A percentile compares a stretch with the other conserved stretches of the same genome.
phyloP scores from a whole-genome alignment of 2,329 filamentous ascomycete species.

The Aaosphaeria arxii region DNA sequence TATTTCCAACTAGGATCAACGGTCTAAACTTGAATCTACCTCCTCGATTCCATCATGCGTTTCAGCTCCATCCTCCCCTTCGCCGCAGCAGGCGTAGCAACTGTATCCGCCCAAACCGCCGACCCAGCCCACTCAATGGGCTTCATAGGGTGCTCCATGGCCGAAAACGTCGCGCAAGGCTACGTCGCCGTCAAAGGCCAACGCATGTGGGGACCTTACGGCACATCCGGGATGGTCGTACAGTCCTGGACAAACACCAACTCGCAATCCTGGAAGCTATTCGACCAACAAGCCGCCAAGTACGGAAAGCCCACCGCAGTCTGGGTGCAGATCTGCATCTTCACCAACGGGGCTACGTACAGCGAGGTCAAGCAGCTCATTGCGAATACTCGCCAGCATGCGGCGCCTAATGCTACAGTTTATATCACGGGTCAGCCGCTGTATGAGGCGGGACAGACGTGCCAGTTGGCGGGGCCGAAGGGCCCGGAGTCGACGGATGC shows the following conservation, averaged over 20 bases:
- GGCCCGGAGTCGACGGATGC: conserved; percentile 1
- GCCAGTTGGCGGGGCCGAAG: conserved; percentile 1
- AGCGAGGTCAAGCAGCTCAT: conserved; percentile 4
- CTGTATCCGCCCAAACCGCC: background rate
- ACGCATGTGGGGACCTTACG: conserved; percentile 6
- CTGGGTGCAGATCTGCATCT: conserved; percentile 7
- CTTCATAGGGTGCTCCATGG: conserved; percentile 8
- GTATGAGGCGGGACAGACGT: conserved; percentile 1
- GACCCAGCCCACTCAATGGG: conserved; percentile 6
- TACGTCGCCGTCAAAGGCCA: conserved; percentile 5
- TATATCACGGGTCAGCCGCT: conserved; percentile 2
- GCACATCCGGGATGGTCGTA: conserved; percentile 6
- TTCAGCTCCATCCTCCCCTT: background rate
- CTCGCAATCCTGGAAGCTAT: conserved; percentile 3
- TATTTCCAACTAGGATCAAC: too few species aligned
- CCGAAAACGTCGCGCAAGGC: conserved; percentile 7
- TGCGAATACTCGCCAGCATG: conserved; percentile 1
- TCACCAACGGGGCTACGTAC: conserved; percentile 2
- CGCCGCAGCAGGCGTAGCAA: background rate
- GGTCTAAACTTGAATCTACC: background rate
- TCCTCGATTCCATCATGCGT: background rate
- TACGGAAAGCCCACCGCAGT: conserved; percentile 6
- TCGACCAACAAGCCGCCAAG: conserved; percentile 5
- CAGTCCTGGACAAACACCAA: conserved; percentile 7
- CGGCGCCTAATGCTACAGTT: conserved; percentile 1